These are phyloP conservation scores for Amaranthus hypochondriacus DNA, from an alignment of 148 eudicot species.

Conservation along the genomic window DNA sequence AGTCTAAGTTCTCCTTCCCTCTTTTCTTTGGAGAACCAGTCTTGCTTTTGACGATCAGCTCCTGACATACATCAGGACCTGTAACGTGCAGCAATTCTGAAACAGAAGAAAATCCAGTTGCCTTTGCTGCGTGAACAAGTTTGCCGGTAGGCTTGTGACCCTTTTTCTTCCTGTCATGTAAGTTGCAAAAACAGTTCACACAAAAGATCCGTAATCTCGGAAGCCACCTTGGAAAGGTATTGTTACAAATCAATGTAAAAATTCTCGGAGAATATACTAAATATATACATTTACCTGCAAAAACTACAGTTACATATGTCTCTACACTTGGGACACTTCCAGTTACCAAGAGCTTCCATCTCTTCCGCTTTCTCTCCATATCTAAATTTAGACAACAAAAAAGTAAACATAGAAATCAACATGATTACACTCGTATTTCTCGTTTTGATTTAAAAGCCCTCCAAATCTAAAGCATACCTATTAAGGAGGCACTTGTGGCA, in stretches of 20 bases:
- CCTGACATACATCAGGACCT: conserved; percentile 35
- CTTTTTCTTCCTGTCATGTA: conserved; percentile 58
- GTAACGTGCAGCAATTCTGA: conserved; percentile 58
- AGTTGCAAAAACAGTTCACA: conserved; percentile 5
- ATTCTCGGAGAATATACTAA: neutral
- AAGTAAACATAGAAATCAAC: neutral
- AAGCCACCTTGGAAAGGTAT: too few species aligned
- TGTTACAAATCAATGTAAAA: neutral
- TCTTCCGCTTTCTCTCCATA: conserved; percentile 89
- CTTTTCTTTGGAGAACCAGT: conserved; percentile 32
- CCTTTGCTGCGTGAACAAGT: conserved; percentile 64
- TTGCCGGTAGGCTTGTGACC: conserved; percentile 84
- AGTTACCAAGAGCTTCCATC: conserved; percentile 41
- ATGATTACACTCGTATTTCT: neutral
- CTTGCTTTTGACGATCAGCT: conserved; percentile 23
- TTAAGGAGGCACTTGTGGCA: conserved; percentile 83
- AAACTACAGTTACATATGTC: conserved; percentile 91
- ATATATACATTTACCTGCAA: conserved; percentile 55
- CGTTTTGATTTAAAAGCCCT: neutral
- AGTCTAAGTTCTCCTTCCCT: conserved; percentile 51
- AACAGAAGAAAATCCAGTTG: conserved; percentile 86
- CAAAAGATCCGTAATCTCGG: neutral
- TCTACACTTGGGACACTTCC: conserved; percentile 89
- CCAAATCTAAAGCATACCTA: conserved; percentile 41
- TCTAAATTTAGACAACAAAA: conserved; percentile 28